These are phyloP conservation scores for Niebla homalea DNA, from an alignment of 495 filamentous ascomycete genomes.

Conservation along the genomic window DNA sequence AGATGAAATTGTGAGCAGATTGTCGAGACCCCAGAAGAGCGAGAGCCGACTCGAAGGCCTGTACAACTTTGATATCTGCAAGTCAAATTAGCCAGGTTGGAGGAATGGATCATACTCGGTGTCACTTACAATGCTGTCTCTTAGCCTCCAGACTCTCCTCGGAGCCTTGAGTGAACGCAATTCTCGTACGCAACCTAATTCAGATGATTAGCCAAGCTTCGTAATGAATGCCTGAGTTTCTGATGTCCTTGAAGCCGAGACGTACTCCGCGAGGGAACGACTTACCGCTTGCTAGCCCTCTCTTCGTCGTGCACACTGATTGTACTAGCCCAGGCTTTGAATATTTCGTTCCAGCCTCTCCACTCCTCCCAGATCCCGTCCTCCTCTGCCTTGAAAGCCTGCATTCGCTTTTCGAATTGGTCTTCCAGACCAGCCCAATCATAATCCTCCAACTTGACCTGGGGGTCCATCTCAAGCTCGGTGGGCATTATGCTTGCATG, in stretches of 20 bases:
- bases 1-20: constrained; percentile 5
- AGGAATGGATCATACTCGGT: not conserved
- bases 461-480: constrained; percentile 10
- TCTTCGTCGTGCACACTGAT: constrained; percentile 15
- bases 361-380: constrained; percentile 15
- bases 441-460: constrained; percentile 11
- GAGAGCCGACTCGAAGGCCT: constrained; percentile 12
- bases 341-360: constrained; percentile 12
- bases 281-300: constrained; percentile 4
- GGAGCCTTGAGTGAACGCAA: constrained; percentile 6
- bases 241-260: too few species aligned
- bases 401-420: constrained; percentile 12
- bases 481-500: not conserved
- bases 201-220: not conserved
- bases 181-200: constrained; percentile 4
- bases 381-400: constrained; percentile 8
- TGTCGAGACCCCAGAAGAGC: constrained; percentile 4
- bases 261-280: not conserved
- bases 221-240: not conserved
- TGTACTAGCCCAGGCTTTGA: constrained; percentile 12
- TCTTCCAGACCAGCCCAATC: constrained; percentile 10
- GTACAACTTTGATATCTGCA: constrained; percentile 14
- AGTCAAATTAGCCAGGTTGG: not conserved
- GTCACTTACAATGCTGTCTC: constrained; percentile 9
- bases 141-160: constrained; percentile 14